A percentile compares a stretch with the other conserved stretches of the same genome.
phyloP scores from a whole-genome alignment of 352 stramenopile genomes.

The Blastocystis sp. region DNA sequence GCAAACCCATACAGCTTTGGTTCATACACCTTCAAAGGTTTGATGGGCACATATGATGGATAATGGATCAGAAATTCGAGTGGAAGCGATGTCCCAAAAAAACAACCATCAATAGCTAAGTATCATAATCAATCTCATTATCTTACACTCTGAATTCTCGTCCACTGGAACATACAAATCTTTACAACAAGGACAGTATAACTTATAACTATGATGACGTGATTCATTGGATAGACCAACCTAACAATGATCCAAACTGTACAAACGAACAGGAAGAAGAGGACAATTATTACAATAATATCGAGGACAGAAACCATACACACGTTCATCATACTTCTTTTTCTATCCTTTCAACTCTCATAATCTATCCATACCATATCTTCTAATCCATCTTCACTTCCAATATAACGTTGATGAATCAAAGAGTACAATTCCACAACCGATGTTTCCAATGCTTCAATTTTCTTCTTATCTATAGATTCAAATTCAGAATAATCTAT shows the following conservation, averaged over 20 bases:
- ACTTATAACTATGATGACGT: background rate
- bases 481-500: too few relatives aligned
- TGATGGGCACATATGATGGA: background rate
- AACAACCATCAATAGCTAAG: conserved; percentile 40
- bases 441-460: conserved; percentile 15
- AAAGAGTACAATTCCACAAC: conserved; percentile 45
- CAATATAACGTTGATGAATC: conserved; percentile 22
- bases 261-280: conserved; percentile 2
- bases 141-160: background rate
- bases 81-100: conserved; percentile 13
- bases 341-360: background rate
- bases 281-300: conserved; percentile 4
- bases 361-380: background rate
- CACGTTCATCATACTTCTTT: background rate
- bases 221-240: background rate
- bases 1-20: conserved; percentile 26
- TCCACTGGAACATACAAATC: conserved; percentile 16
- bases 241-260: background rate
- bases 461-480: background rate
- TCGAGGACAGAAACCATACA: conserved; percentile 38
- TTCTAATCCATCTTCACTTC: conserved; percentile 23
- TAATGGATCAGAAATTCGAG: conserved; percentile 58
- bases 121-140: background rate
- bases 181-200: conserved; percentile 23
- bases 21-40: background rate